phyloP scores from a whole-genome alignment of 2,329 filamentous ascomycete genomes.

The Cercospora zeae-maydis region DNA sequence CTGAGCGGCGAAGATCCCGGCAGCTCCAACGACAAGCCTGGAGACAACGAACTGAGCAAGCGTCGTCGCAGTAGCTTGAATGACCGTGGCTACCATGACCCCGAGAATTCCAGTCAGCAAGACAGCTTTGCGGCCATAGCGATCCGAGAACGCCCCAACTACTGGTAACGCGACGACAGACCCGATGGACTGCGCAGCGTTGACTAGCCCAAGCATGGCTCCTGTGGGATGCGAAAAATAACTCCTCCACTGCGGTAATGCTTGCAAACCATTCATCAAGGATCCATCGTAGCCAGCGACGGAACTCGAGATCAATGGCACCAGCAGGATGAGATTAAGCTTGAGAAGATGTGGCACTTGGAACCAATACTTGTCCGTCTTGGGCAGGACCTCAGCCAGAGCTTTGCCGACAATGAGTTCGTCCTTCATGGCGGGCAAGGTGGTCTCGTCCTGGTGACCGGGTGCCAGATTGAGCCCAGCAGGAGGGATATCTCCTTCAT shows the following conservation, averaged over 20 bases:
- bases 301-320: constrained; percentile 45
- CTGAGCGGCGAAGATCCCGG: constrained; percentile 26
- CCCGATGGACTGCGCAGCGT: constrained; percentile 41
- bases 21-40: constrained; percentile 20
- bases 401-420: constrained; percentile 33
- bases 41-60: constrained; percentile 25
- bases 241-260: constrained; percentile 38
- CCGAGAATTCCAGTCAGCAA: constrained; percentile 37
- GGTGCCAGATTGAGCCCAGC: neutral
- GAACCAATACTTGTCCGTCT: constrained; percentile 44
- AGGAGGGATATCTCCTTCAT: neutral
- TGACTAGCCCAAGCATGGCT: constrained; percentile 40
- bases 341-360: constrained; percentile 42
- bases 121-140: constrained; percentile 41
- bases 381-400: constrained; percentile 42
- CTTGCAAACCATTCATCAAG: constrained; percentile 46
- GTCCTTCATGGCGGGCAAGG: constrained; percentile 24
- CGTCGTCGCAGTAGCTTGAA: constrained; percentile 33
- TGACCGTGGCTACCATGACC: constrained; percentile 34
- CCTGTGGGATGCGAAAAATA: constrained; percentile 43
- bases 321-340: constrained; percentile 45
- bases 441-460: neutral
- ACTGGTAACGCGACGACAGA: constrained; percentile 40
- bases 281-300: constrained; percentile 47
- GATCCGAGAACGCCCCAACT: constrained; percentile 40